A percentile compares a stretch with the other conserved stretches of the same genome.
phyloP scores from a whole-genome alignment of 129 eudicot species.

The Saposhnikovia divaricata region DNA sequence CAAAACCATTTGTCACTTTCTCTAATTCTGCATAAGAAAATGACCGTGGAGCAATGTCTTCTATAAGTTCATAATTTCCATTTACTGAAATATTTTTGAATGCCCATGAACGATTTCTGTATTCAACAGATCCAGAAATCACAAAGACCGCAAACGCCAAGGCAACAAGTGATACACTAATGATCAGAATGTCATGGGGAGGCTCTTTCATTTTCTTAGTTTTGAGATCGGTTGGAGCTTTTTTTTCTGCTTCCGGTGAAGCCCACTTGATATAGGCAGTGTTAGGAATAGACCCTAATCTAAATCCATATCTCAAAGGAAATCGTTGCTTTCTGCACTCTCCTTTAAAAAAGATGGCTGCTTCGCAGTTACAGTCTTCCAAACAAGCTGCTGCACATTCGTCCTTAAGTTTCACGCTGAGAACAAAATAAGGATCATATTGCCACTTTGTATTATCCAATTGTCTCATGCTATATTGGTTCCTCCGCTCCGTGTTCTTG shows the following conservation, averaged over 20 bases:
- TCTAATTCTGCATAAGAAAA: conserved; percentile 33
- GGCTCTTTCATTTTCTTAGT: neutral
- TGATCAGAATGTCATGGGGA: neutral
- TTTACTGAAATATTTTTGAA: neutral
- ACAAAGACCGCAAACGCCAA: neutral
- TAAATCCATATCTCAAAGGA: conserved; percentile 14
- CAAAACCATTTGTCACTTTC: conserved; percentile 12
- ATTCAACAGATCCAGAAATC: neutral
- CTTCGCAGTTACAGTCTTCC: conserved; percentile 21
- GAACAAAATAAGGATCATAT: conserved; percentile 6
- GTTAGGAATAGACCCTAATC: too few relatives aligned
- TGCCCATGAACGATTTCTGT: neutral
- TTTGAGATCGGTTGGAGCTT: neutral
- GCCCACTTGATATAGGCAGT: conserved; percentile 17
- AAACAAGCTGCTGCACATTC: conserved; percentile 22
- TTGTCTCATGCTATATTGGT: conserved; percentile 3
- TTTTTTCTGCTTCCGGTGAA: neutral
- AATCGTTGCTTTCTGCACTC: conserved; percentile 14
- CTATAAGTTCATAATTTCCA: neutral
- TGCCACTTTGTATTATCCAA: conserved; percentile 13
- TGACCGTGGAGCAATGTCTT: conserved; percentile 10
- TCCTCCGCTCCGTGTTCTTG: neutral
- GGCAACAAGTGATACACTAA: neutral
- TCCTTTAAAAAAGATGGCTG: neutral
- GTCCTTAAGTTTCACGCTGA: neutral